phyloP scores from a whole-genome alignment of 2,329 filamentous ascomycete species.

The Whalleya microplaca region DNA sequence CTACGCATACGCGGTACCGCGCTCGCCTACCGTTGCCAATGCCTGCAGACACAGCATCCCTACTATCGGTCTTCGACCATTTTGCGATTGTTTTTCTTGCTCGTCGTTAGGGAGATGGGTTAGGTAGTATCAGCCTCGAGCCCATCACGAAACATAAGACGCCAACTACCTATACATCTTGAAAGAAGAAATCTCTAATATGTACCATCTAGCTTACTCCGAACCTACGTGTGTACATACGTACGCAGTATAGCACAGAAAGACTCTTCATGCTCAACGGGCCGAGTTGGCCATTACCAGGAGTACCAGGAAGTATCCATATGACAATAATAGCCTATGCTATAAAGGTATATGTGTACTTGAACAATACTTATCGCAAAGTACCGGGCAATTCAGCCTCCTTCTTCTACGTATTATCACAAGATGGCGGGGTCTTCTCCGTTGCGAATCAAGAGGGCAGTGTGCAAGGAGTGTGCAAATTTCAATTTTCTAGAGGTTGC shows the following conservation, averaged over 20 bases:
- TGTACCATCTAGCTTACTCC: too few species aligned
- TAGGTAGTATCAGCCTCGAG: neutral
- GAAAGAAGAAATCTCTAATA: too few species aligned
- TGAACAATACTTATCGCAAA: neutral
- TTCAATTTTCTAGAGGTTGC: neutral
- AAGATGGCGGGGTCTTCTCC: neutral
- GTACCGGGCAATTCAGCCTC: constrained; percentile 8
- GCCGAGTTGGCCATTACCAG: neutral
- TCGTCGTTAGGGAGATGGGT: too few species aligned
- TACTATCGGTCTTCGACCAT: too few species aligned
- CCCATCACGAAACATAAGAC: neutral
- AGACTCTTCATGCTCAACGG: neutral
- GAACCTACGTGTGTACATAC: too few species aligned
- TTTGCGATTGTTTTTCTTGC: too few species aligned
- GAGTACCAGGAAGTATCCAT: neutral
- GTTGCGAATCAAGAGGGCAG: constrained; percentile 11
- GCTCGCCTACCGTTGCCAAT: too few species aligned
- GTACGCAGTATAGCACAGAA: neutral
- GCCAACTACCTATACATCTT: too few species aligned
- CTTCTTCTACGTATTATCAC: constrained; percentile 6
- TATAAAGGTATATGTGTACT: neutral
- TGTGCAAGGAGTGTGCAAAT: neutral
- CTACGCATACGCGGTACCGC: too few species aligned
- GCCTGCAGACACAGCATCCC: too few species aligned
- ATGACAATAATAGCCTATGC: neutral